Evolutionary conservation across 495 filamentous ascomycete species (phyloP), one percentile per base, ranked within the genome.

Genomic region (Penicillium riverlandense): DNA sequence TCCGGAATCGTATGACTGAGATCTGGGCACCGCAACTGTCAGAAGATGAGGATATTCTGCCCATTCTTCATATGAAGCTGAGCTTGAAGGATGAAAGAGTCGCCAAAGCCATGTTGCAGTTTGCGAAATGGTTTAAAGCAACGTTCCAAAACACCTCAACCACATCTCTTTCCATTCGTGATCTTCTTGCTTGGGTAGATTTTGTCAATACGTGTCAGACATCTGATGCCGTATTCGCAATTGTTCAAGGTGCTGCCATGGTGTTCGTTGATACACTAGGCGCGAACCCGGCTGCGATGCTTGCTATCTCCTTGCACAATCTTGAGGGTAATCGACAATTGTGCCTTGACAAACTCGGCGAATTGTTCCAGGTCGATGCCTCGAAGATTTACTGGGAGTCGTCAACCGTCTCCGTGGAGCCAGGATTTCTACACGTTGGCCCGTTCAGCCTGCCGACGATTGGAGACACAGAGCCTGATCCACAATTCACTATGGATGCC

Each of bases 1-100:
- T 99, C 41, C 78, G 94, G 16, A 97, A 99, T 59, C 84, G 94
- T 34, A 96, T 99, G 67, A 99, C 94, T 0, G 94, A 99, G 59
- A 95, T 99, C 14, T 99, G 94, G 94, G 94, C 96, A 0, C 89
- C 92, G 4, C 72, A 89, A 3, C 67, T 73, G 36, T 85, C 86
- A 0, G 87, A 92, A 35, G 73, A 75, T 31, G 82, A 90, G 27
- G 94, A 99, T 57, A 81, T 96, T 22, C 65, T 90, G 29, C 85
- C 92, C 36, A 96, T 99, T 41, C 81, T 96, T 8, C 67, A 74
- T 29, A 80, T 80, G 29, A 96, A 92, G 59, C 69, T 97, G 6
- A 49, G 69, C 4, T 70, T 83, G 49, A 75, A 85, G 1, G 47
- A 56, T 11, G 61, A 70, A 29, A 43, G 58, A 1, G 43, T 65